phyloP scores from a whole-genome alignment of 495 filamentous ascomycete species.

The Hypoxylon lienhwacheense region DNA sequence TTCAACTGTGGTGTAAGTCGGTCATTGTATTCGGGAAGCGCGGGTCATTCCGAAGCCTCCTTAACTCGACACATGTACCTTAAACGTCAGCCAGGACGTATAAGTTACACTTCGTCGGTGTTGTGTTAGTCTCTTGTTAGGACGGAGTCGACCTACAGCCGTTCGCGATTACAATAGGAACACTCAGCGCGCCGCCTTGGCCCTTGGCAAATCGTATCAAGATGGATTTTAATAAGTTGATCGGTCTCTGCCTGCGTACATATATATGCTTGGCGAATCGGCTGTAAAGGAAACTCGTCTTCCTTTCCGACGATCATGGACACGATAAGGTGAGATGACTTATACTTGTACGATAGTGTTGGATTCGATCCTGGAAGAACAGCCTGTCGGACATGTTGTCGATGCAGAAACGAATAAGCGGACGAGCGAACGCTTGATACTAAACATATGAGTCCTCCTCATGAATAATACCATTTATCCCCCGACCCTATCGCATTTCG shows the following conservation, averaged over 20 bases:
- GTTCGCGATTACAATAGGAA: constrained; percentile 19
- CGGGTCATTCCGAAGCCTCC: constrained; percentile 30
- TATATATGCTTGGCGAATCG: constrained; percentile 29
- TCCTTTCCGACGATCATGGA: constrained; percentile 20
- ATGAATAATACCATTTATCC: constrained; percentile 3
- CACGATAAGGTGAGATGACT: constrained; percentile 8
- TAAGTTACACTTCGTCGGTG: constrained; percentile 19
- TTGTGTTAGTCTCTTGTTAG: no score
- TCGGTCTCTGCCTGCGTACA: constrained; percentile 21
- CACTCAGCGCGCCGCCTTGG: constrained; percentile 26
- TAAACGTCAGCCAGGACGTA: constrained; percentile 23
- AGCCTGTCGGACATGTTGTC: constrained; percentile 5
- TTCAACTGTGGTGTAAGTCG: constrained; percentile 36
- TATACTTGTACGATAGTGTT: no score
- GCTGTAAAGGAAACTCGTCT: constrained; percentile 26
- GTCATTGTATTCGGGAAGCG: constrained; percentile 36
- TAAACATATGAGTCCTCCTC: not conserved
- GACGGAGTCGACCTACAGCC: constrained; percentile 14
- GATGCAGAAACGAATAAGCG: not conserved
- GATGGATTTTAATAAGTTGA: constrained; percentile 31
- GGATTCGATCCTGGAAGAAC: constrained; percentile 27
- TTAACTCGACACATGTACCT: constrained; percentile 10
- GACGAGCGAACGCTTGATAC: constrained; percentile 10
- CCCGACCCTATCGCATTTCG: not conserved
- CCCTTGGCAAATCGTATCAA: constrained; percentile 31